These are phyloP conservation scores for Ulvella scutata DNA, from an alignment of 139 green algal species.

Conservation along the genomic window DNA sequence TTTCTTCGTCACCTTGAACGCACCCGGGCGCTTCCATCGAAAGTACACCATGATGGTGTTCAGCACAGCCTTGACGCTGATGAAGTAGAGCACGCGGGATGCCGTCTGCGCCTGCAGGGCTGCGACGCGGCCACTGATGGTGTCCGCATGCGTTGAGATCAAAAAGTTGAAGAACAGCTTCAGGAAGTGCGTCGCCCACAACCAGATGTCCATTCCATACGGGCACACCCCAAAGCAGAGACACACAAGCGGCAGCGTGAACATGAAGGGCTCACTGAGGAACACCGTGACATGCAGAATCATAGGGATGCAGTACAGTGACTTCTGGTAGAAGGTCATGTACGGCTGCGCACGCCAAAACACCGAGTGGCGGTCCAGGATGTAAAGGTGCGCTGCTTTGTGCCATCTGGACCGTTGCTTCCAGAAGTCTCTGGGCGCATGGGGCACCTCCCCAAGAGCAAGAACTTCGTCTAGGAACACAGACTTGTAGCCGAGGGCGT, in stretches of 20 bases:
- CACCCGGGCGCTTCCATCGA: neutral
- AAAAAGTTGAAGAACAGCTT: neutral
- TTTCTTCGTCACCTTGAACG: neutral
- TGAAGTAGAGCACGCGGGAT: neutral
- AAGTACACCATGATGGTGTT: neutral
- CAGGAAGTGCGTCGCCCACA: neutral
- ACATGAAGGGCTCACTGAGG: constrained; percentile 3
- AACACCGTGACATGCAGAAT: neutral
- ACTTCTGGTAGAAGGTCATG: neutral
- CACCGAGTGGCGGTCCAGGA: neutral
- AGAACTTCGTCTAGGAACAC: neutral
- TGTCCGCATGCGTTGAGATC: neutral
- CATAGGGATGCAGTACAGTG: neutral
- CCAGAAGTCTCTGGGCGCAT: neutral
- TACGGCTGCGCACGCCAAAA: neutral
- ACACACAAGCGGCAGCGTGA: neutral
- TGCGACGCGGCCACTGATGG: neutral
- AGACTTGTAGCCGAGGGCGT: neutral
- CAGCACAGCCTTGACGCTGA: neutral
- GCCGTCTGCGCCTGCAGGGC: neutral
- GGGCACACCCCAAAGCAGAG: neutral
- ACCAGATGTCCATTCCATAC: neutral
- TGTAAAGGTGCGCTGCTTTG: neutral
- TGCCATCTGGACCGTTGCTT: neutral
- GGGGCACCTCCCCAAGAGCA: neutral